Percentiles rank a stretch among this genome's conserved stretches.
phyloP scores from a whole-genome alignment of 768 basidiomycete species.

The Mycena latifolia region DNA sequence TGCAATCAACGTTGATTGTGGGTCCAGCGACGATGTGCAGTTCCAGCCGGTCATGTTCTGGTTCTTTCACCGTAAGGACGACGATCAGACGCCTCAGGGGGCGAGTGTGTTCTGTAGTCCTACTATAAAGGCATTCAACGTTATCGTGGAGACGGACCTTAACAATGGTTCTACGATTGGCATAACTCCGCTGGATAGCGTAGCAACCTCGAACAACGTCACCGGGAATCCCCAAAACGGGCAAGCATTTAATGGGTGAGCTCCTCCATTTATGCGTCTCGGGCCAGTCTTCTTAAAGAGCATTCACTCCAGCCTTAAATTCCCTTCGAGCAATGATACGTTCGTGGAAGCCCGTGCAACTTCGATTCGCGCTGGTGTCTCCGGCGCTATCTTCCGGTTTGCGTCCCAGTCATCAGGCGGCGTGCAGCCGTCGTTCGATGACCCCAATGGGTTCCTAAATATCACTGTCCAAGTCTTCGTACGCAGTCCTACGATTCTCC shows the following conservation, averaged over 20 bases:
- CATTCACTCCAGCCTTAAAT: constrained; percentile 22
- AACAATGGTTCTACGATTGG: constrained; percentile 54
- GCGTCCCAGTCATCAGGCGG: constrained; percentile 61
- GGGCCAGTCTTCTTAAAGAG: not conserved
- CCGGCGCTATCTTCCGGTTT: constrained; percentile 70
- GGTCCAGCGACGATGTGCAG: constrained; percentile 41
- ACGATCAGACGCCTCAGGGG: constrained; percentile 51
- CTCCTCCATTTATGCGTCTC: not conserved
- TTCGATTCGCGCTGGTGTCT: constrained; percentile 61
- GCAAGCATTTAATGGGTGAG: constrained; percentile 72
- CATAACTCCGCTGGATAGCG: constrained; percentile 48
- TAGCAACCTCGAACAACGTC: constrained; percentile 61
- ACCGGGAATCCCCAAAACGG: constrained; percentile 59
- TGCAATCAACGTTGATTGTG: constrained; percentile 52
- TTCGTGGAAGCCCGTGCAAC: constrained; percentile 65
- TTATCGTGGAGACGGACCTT: constrained; percentile 58
- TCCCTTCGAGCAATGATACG: constrained; percentile 44
- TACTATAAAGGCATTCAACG: constrained; percentile 56
- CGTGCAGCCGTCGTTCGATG: constrained; percentile 58
- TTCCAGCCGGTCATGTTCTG: constrained; percentile 77
- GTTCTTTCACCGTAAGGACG: constrained; percentile 58
- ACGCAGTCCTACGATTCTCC: constrained; percentile 32
- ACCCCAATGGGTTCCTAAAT: constrained; percentile 62
- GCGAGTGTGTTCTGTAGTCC: constrained; percentile 71
- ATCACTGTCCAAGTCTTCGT: constrained; percentile 66